Conservation (phyloP, 2,329 filamentous ascomycete genomes). For the Pyricularia grisea region DNA sequence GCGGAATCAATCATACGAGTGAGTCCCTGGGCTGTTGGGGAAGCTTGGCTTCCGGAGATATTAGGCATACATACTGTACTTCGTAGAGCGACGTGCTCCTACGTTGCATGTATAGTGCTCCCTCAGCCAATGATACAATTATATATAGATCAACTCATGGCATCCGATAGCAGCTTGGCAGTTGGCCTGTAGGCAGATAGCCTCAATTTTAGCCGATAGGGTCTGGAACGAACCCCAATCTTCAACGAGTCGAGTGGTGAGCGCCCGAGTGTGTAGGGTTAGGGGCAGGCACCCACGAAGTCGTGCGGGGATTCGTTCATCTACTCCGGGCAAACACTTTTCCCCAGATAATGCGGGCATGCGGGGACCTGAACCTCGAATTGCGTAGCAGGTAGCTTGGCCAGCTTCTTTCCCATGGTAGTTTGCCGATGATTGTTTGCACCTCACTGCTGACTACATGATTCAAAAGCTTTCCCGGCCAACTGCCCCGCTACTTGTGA, state of each 20-base stretch:
- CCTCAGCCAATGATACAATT: neutral
- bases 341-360: neutral
- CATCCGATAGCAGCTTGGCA: no score
- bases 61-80: neutral
- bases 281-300: neutral
- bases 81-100: neutral
- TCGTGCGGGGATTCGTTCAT: neutral
- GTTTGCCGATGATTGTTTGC: neutral
- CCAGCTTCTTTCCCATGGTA: neutral
- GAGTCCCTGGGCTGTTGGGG: neutral
- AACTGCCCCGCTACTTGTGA: neutral
- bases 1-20: no score
- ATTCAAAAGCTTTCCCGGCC: neutral
- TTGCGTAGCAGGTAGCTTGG: neutral
- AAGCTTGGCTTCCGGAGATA: neutral
- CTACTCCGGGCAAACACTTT: constrained; percentile 5
- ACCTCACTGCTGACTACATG: neutral
- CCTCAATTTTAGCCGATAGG: neutral
- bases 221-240: neutral
- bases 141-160: no score
- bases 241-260: neutral
- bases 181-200: no score
- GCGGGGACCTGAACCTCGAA: neutral
- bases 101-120: neutral
- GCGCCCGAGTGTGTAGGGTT: neutral